A percentile compares a stretch with the other conserved stretches of the same genome.
These are phyloP conservation scores for Phytophthora nicotianae DNA, from an alignment of 352 stramenopile species.

Conservation along the genomic window DNA sequence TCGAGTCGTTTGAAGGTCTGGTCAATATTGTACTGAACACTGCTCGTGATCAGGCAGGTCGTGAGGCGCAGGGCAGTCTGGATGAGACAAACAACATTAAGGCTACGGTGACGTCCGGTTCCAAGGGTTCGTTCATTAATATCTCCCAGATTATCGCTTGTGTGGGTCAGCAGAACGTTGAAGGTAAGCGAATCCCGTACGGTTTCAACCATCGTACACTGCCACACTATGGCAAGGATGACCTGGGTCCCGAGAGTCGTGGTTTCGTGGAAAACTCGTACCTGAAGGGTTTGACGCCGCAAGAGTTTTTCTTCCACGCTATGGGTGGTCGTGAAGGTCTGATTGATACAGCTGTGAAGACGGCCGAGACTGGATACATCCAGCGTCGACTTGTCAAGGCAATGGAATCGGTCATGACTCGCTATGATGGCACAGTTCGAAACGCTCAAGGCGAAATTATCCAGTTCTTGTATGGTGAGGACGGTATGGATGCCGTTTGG, in stretches of 20 bases:
- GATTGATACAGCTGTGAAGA: slow-evolving; percentile 99
- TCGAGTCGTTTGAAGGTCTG: slow-evolving; percentile 98
- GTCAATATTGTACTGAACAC: slow-evolving; percentile 97
- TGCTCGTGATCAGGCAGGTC: slow-evolving; percentile 83
- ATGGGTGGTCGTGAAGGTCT: slow-evolving; percentile 99
- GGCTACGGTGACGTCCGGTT: slow-evolving; percentile 98
- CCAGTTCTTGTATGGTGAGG: slow-evolving; percentile 94
- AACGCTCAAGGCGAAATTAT: slow-evolving; percentile 92
- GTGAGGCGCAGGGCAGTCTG: slow-evolving; percentile 82
- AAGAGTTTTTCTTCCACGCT: slow-evolving; percentile 99
- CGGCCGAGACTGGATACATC: slow-evolving; percentile 99
- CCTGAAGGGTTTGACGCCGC: slow-evolving; percentile 92
- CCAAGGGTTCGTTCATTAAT: slow-evolving; percentile 99
- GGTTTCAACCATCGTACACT: slow-evolving; percentile 96
- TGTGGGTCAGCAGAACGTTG: slow-evolving; percentile 98
- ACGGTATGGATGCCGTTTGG: slow-evolving; percentile 99
- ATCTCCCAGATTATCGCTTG: slow-evolving; percentile 99
- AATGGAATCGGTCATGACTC: slow-evolving; percentile 99
- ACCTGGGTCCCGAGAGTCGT: slow-evolving; percentile 97
- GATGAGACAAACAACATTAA: slow-evolving; percentile 99
- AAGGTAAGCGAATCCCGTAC: slow-evolving; percentile 97
- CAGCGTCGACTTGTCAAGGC: slow-evolving; percentile 99
- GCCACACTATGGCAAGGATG: slow-evolving; percentile 96
- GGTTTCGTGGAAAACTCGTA: slow-evolving; percentile 99
- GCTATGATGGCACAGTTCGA: slow-evolving; percentile 99